Percentiles rank a stretch among this genome's conserved stretches.
These are phyloP conservation scores for Ceratobasidium sp. DNA, from an alignment of 1,284 basidiomycete genomes.

Conservation along the genomic window DNA sequence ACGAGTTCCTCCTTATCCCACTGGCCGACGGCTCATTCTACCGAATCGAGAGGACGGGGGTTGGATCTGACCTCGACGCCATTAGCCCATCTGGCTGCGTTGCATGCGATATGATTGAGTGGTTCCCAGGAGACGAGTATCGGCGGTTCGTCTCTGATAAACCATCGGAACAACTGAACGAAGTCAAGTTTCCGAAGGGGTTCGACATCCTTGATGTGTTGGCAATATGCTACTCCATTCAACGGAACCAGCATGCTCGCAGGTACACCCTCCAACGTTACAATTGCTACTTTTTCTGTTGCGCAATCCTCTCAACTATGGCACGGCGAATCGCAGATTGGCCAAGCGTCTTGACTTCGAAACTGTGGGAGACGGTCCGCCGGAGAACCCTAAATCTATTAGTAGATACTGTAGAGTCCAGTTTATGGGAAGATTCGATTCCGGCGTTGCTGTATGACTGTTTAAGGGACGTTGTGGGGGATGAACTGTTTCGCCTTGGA, in stretches of 20 bases:
- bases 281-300: conserved; percentile 27
- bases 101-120: neutral
- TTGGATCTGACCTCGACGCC: neutral
- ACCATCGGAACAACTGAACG: neutral
- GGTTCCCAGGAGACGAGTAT: neutral
- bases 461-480: too few species aligned
- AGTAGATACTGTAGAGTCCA: too few species aligned
- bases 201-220: conserved; percentile 16
- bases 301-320: neutral
- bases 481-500: too few species aligned
- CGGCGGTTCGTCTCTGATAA: neutral
- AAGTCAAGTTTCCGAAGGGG: neutral
- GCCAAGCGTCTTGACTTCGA: neutral
- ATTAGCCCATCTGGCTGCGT: neutral
- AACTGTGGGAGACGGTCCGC: neutral
- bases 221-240: conserved; percentile 2
- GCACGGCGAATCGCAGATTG: neutral
- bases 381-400: too few species aligned
- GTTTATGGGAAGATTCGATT: too few species aligned
- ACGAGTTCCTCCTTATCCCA: conserved; percentile 12
- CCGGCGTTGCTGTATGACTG: too few species aligned
- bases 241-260: neutral
- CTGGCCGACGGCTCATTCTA: neutral
- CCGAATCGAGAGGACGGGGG: conserved; percentile 5
- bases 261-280: conserved; percentile 16